Evolutionary conservation across 306 rosid genomes (phyloP), one percentile per base, ranked within the genome.

Genomic region (Cotoneaster glaucophyllus): DNA sequence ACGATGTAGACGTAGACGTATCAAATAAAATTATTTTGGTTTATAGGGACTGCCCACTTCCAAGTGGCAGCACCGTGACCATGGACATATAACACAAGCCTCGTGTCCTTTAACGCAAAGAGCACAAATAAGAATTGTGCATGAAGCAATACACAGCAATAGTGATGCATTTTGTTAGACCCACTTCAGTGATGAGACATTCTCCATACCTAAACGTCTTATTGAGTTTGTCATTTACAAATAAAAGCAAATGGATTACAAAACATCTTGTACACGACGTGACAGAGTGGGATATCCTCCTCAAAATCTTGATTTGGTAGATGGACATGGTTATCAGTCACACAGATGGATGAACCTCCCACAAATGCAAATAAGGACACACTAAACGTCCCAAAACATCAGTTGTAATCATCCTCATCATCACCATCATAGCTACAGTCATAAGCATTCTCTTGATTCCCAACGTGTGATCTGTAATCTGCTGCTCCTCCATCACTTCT

Each of bases 401-500:
- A 54, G n/a, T 76, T 62, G 18, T 39, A 53, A 4, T 76, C 77
- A 58, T 54, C 61, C 7, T 80, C 75, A 25, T 34, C 48, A 9
- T 65, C 69, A 21, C 28, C 69, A 34, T 75, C 77, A 18, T 77
- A 71, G 37, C 63, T 63, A 22, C 5, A 71, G 28, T 43, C 81
- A 57, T 54, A 66, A 57, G 1, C 44, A 43, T 70, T 73, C 18
- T 81, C 78, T 53, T 71, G 67, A 72, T 50, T 62, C 18, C 2
- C 34, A 17, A 14, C 11, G 6, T 29, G 53, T 14, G 28, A 44
- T 43, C 56, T 72, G 19, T 71, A 34, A 50, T 29, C 37, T n/a
- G 67, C 29, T 29, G 41, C 22, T 43, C 69, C 79, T 11, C 9
- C 64, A 54, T n/a, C 79, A 52, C 66, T 54, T 13, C 34, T 77